A percentile compares a stretch with the other conserved stretches of the same genome.
phyloP scores from a whole-genome alignment of 495 filamentous ascomycete species.

The Penicillium silybi region DNA sequence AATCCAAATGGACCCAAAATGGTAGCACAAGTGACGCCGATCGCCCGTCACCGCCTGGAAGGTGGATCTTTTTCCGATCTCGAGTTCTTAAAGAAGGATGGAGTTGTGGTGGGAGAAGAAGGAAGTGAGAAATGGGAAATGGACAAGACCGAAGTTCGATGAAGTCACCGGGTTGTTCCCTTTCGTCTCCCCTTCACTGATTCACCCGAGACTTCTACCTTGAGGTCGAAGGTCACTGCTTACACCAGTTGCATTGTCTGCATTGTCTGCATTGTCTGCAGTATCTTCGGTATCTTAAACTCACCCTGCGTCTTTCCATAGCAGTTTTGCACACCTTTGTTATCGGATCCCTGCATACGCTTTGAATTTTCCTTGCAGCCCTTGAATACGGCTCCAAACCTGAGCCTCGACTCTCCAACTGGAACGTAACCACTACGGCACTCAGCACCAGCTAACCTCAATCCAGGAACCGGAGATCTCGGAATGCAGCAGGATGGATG shows the following conservation, averaged over 20 bases:
- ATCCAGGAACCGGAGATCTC: neutral
- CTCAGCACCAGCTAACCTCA: neutral
- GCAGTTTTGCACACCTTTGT: neutral
- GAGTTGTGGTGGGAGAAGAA: neutral
- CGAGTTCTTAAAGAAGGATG: neutral
- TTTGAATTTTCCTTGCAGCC: neutral
- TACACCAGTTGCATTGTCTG: no score
- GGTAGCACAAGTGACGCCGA: slow-evolving; percentile 18
- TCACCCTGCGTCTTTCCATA: neutral
- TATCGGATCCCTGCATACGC: neutral
- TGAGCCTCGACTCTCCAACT: neutral
- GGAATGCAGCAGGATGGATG: neutral
- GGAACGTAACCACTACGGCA: neutral
- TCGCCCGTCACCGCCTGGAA: slow-evolving; percentile 26
- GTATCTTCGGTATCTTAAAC: neutral
- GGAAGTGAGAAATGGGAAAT: no score
- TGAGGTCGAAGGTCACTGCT: no score
- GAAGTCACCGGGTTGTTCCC: no score
- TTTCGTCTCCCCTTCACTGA: no score
- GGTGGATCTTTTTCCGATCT: neutral
- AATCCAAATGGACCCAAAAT: slow-evolving; percentile 6
- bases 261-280: neutral
- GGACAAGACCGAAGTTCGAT: no score
- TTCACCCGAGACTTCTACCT: no score
- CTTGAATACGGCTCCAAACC: neutral